Conservation (phyloP, 192 early-diverging fungal genomes). For the Polychytrium aggregatum region DNA sequence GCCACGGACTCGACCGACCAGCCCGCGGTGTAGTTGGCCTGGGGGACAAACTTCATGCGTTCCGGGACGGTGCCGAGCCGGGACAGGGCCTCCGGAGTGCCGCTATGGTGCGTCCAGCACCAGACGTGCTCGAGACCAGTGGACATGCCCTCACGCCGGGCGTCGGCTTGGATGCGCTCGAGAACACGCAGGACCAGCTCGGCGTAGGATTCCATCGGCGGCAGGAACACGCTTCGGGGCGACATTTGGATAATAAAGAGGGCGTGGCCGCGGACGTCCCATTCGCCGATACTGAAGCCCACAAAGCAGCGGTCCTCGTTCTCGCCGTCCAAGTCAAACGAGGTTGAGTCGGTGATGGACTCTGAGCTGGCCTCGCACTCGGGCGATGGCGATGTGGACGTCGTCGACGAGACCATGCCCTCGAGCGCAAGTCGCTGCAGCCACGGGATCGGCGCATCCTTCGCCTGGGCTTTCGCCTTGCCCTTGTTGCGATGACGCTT, state of each 20-base stretch:
- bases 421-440: neutral
- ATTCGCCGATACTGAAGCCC: neutral
- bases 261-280: neutral
- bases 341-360: neutral
- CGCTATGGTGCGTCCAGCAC: too few species aligned
- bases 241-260: neutral
- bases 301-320: neutral
- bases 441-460: slow-evolving; percentile 10
- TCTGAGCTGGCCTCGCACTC: neutral
- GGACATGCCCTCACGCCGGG: neutral
- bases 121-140: neutral
- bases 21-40: too few species aligned
- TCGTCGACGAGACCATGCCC: neutral
- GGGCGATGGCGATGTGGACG: neutral
- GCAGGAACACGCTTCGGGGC: neutral
- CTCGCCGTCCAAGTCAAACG: too few species aligned
- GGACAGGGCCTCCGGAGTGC: too few species aligned
- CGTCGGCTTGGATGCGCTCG: neutral
- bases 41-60: too few species aligned
- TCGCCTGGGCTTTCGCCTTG: slow-evolving; percentile 10
- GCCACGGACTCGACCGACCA: too few species aligned
- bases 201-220: neutral
- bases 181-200: neutral
- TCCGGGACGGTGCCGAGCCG: too few species aligned
- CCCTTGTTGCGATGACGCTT: slow-evolving; percentile 32